Conservation (phyloP, 2,329 filamentous ascomycete genomes). For the Didymella segeticola region DNA sequence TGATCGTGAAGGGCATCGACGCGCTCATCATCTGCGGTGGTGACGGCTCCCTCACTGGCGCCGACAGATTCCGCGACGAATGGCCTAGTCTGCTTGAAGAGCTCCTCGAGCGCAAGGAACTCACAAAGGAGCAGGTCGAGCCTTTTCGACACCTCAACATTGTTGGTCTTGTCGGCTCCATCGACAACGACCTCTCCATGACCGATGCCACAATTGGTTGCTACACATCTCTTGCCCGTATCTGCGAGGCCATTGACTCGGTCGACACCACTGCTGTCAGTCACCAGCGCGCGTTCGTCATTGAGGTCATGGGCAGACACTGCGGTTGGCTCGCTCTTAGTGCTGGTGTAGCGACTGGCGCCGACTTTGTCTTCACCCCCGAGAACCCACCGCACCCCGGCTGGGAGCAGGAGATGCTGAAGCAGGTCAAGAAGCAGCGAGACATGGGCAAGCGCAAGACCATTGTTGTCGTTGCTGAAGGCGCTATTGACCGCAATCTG, state of each 20-base stretch:
- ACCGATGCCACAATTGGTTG: slow-evolving; percentile 98
- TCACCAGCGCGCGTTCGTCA: slow-evolving; percentile 94
- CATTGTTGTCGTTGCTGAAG: slow-evolving; percentile 97
- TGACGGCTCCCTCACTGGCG: slow-evolving; percentile 88
- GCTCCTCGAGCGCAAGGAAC: slow-evolving; percentile 75
- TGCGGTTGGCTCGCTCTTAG: slow-evolving; percentile 98
- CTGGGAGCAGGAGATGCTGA: slow-evolving; percentile 68
- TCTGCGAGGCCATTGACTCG: slow-evolving; percentile 95
- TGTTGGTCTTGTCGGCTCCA: slow-evolving; percentile 93
- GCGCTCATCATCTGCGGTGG: slow-evolving; percentile 96
- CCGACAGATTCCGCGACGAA: slow-evolving; percentile 89
- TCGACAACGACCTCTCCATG: slow-evolving; percentile 97
- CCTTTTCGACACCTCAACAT: slow-evolving; percentile 92
- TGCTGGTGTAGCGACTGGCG: slow-evolving; percentile 91
- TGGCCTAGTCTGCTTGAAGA: slow-evolving; percentile 90
- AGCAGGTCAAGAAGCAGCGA: slow-evolving; percentile 69
- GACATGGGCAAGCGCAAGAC: slow-evolving; percentile 92
- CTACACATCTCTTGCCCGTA: slow-evolving; percentile 89
- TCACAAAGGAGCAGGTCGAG: slow-evolving; percentile 73
- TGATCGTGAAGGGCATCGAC: slow-evolving; percentile 91
- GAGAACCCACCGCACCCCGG: slow-evolving; percentile 87
- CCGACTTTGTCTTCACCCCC: slow-evolving; percentile 96
- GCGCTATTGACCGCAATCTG: slow-evolving; percentile 73
- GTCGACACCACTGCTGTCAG: slow-evolving; percentile 95
- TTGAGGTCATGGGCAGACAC: slow-evolving; percentile 95